A percentile compares a stretch with the other conserved stretches of the same genome.
Evolutionary conservation across 768 basidiomycete species (phyloP).

Genomic region (Dendrothele bispora): DNA sequence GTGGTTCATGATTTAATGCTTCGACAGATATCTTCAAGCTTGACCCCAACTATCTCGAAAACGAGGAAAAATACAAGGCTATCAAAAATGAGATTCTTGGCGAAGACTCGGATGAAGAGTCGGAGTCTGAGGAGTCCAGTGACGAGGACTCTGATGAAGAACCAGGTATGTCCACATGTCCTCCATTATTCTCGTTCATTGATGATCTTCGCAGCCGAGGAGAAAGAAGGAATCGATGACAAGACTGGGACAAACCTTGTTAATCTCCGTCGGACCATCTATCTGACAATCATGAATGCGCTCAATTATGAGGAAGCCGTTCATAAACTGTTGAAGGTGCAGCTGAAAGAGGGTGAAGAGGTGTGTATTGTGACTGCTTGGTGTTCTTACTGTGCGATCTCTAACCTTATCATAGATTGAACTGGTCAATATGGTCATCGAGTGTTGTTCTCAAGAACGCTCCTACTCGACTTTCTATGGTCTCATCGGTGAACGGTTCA

Average conservation of each 20-base stretch:
- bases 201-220: conserved; percentile 54
- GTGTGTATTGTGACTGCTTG: conserved; percentile 39
- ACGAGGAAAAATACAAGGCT: conserved; percentile 89
- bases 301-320: conserved; percentile 98
- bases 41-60: conserved; percentile 83
- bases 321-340: conserved; percentile 94
- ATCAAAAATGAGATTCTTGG: conserved; percentile 96
- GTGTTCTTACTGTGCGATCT: background rate
- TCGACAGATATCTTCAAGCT: conserved; percentile 88
- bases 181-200: background rate
- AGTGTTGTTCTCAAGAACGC: conserved; percentile 99
- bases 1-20: conserved; percentile 9
- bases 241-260: conserved; percentile 94
- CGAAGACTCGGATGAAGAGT: conserved; percentile 77
- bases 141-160: conserved; percentile 63
- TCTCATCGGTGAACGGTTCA: conserved; percentile 92
- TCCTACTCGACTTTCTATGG: conserved; percentile 98
- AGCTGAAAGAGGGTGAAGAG: conserved; percentile 91
- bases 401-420: conserved; percentile 66
- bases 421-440: conserved; percentile 97
- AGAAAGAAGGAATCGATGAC: conserved; percentile 91
- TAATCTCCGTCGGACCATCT: conserved; percentile 91
- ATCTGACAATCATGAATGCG: conserved; percentile 98
- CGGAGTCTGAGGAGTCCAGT: conserved; percentile 63
- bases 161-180: conserved; percentile 30